Evolutionary conservation across 495 filamentous ascomycete genomes (phyloP).

Genomic region (Aspergillus bertholletiae): DNA sequence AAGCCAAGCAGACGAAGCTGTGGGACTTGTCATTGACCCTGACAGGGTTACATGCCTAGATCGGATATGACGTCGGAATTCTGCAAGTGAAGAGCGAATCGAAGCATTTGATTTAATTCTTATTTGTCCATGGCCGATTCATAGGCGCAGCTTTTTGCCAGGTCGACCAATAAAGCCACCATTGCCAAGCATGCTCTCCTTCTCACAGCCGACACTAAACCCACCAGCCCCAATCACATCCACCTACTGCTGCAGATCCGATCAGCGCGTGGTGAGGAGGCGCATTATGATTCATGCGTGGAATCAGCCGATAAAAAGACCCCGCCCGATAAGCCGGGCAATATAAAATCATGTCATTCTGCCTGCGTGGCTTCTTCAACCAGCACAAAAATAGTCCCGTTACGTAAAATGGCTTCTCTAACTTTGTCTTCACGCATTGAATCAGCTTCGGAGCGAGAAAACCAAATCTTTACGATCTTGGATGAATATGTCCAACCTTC

Average conservation of each 20-base stretch:
- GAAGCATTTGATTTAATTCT: no score
- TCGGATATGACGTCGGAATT: no score
- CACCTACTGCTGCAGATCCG: background rate
- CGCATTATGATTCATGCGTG: background rate
- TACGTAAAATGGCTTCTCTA: background rate
- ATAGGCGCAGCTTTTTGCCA: no score
- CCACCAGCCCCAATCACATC: background rate
- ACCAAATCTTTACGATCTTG: background rate
- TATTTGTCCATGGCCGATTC: no score
- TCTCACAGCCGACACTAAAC: background rate
- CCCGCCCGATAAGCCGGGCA: background rate
- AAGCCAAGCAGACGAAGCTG: background rate
- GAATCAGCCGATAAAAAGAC: background rate
- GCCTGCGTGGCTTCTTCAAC: background rate
- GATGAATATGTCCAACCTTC: constrained; percentile 2
- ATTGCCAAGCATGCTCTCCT: background rate
- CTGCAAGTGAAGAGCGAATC: no score
- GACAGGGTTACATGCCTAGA: background rate
- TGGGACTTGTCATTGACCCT: background rate
- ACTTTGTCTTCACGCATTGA: background rate
- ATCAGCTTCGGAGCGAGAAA: background rate
- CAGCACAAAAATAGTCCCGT: background rate
- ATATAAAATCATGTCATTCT: background rate
- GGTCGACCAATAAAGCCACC: background rate
- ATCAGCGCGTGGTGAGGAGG: background rate